Evolutionary conservation across 176 grass and related monocot genomes (phyloP).

Genomic region (Aegilops speltoides): DNA sequence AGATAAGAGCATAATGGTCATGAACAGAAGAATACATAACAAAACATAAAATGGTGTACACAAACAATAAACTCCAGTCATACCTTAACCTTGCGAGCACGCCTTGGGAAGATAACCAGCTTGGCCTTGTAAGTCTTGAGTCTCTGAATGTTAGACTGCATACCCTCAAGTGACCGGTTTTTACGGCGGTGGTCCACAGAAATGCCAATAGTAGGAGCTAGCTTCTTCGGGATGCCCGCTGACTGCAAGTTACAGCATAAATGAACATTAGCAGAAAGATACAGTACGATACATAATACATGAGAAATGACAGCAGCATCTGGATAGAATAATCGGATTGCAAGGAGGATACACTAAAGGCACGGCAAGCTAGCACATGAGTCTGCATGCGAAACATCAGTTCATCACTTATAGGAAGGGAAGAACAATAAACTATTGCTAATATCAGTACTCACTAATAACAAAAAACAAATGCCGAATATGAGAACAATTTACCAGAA

Average conservation of each 20-base stretch:
- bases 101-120: slow-evolving; percentile 94
- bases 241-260: slow-evolving; percentile 31
- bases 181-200: slow-evolving; percentile 81
- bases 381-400: not conserved
- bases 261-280: not conserved
- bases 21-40: not conserved
- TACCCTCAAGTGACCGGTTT: slow-evolving; percentile 77
- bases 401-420: no score
- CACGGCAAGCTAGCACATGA: not conserved
- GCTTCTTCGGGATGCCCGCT: slow-evolving; percentile 79
- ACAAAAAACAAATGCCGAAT: not conserved
- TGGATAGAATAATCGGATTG: not conserved
- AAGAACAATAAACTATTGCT: not conserved
- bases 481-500: not conserved
- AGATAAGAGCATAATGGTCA: not conserved
- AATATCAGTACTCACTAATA: not conserved
- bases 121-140: slow-evolving; percentile 95
- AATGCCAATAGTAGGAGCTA: slow-evolving; percentile 83
- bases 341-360: not conserved
- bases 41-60: not conserved
- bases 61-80: not conserved
- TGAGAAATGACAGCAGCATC: not conserved
- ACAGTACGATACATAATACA: no score
- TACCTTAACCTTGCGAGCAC: slow-evolving; percentile 79
- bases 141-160: slow-evolving; percentile 79